Conservation (phyloP, 768 basidiomycete genomes). For the Dentipellis fragilis region DNA sequence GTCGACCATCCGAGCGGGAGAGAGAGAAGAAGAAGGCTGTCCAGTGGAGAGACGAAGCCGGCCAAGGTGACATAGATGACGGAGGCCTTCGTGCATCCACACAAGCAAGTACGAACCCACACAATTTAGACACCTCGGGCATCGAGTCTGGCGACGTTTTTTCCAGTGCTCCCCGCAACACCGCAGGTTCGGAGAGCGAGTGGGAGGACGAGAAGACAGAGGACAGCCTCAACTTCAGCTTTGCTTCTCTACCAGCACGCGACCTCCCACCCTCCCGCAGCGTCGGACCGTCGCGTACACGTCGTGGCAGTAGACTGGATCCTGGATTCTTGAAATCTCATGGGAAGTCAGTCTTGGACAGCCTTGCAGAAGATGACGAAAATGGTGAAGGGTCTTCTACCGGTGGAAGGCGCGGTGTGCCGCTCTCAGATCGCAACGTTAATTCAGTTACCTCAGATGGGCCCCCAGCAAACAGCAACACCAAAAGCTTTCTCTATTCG, state of each 20-base stretch:
- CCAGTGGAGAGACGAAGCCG: slow-evolving; percentile 82
- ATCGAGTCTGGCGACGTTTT: slow-evolving; percentile 27
- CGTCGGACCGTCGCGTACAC: slow-evolving; percentile 5
- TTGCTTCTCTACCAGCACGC: slow-evolving; percentile 24
- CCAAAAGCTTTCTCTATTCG: slow-evolving; percentile 8
- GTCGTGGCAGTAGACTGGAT: slow-evolving; percentile 58
- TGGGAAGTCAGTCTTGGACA: slow-evolving; percentile 40
- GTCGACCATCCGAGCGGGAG: slow-evolving; percentile 55
- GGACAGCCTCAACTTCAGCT: slow-evolving; percentile 55
- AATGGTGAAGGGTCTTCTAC: slow-evolving; percentile 22
- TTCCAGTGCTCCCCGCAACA: slow-evolving; percentile 24
- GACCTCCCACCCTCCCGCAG: slow-evolving; percentile 6
- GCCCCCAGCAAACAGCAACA: slow-evolving; percentile 19
- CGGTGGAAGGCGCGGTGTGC: slow-evolving; percentile 18
- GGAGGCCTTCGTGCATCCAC: slow-evolving; percentile 23
- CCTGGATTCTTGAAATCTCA: slow-evolving; percentile 54
- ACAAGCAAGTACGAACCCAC: slow-evolving; percentile 15
- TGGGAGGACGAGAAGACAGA: slow-evolving; percentile 89
- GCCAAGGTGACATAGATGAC: slow-evolving; percentile 74
- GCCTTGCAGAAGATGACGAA: slow-evolving; percentile 70
- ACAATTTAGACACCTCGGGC: slow-evolving; percentile 23
- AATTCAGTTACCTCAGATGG: slow-evolving; percentile 33
- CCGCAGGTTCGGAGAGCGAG: slow-evolving; percentile 67
- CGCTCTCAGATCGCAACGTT: slow-evolving; percentile 60
- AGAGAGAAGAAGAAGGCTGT: slow-evolving; percentile 62